Evolutionary conservation across 306 rosid genomes (phyloP), one percentile per base, ranked within the genome.

Genomic region (Trifolium fragiferum): DNA sequence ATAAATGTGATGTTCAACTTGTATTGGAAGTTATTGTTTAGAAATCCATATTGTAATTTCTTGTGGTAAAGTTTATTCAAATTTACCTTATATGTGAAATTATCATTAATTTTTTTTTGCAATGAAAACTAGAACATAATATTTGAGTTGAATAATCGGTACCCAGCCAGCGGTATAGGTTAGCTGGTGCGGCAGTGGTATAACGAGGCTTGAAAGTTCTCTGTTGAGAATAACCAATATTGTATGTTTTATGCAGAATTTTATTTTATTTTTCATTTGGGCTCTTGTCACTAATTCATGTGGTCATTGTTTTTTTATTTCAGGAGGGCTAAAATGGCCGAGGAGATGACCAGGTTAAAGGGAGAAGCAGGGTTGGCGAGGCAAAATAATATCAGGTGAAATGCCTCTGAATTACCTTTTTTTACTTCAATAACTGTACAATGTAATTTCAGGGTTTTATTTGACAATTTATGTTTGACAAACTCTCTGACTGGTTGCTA

Each of bases 321-420:
- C 37, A 83, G 86, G 68, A 79, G 86, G 38, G 83, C 78, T 50
- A 83, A 75, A 58, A 83, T 83, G 78, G 86, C 86, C 10, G 62
- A 76, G 72, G 86, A 83, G 73, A 75, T 83, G 35, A 58, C 60
- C 19, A 83, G 77, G 78, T 59, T 83, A 65, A 83, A 83, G 81
- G 78, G 71, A 65, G 86, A 75, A 70, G 78, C 78, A 66, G 72
- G 59, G 27, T 69, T 46, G 81, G 59, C 12, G 80, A 74, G 51
- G 49, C 83, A 70, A 75, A 75, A 75, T 50, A 66, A 53, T 40
- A 40, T 49, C 19, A 79, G 86, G 86, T 83, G 72, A 70, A 76
- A 38, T 68, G 27, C 68, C 63, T 57, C 7, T 60, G 43, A 71
- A 38, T 65, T 44, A 57, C 23, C 35, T 18, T 5, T 72, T 12